These are phyloP conservation scores for Acacia concinna DNA, from an alignment of 331 rosid genomes.

Conservation along the genomic window DNA sequence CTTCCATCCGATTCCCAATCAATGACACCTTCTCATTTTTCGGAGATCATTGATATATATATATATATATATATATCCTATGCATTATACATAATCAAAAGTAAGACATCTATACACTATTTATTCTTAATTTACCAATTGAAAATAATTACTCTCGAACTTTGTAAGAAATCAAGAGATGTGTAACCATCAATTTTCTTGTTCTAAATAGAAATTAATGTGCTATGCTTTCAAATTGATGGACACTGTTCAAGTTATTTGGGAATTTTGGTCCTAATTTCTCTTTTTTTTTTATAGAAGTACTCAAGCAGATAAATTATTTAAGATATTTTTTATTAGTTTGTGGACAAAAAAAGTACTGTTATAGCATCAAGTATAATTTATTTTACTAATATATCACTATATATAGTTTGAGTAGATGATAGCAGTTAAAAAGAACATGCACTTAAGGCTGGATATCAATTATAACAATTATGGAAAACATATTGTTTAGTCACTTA, in stretches of 20 bases:
- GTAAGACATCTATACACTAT: background rate
- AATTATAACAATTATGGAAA: background rate
- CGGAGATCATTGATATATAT: no score
- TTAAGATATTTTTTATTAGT: background rate
- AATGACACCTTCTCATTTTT: background rate
- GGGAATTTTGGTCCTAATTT: conserved; percentile 24
- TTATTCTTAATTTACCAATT: background rate
- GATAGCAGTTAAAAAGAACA: background rate
- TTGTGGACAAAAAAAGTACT: no score
- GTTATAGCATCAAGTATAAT: no score
- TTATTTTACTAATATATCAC: no score
- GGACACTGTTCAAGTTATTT: conserved; percentile 20
- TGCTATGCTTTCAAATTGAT: background rate
- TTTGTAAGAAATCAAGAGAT: background rate
- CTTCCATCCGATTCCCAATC: background rate
- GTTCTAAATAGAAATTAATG: background rate
- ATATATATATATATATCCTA: no score
- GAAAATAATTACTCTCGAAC: no score
- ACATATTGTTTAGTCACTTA: background rate
- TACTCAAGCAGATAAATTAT: background rate
- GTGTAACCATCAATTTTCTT: no score
- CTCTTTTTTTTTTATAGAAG: background rate
- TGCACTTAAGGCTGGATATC: background rate
- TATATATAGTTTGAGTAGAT: background rate
- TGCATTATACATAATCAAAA: background rate